Conservation (phyloP, 768 basidiomycete genomes). For the Guyanaporus albipodus region DNA sequence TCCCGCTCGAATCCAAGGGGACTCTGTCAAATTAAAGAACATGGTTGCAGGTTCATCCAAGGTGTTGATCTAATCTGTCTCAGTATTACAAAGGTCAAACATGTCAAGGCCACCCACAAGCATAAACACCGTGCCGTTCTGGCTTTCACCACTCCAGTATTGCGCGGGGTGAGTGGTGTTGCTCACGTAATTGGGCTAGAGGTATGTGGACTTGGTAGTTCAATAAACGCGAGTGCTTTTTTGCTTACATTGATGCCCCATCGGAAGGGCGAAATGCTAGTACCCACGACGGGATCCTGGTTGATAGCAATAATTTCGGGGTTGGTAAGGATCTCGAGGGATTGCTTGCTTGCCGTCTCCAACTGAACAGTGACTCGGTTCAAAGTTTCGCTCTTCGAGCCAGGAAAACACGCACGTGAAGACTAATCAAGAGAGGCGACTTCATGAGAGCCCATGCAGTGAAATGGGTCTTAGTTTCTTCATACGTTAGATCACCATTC, state of each 20-base stretch:
- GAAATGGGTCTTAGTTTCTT: constrained; percentile 67
- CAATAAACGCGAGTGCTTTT: not conserved
- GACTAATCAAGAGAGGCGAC: constrained; percentile 61
- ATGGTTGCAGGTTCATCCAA: constrained; percentile 52
- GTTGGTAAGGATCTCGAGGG: constrained; percentile 56
- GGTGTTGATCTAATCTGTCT: constrained; percentile 49
- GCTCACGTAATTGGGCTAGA: constrained; percentile 36
- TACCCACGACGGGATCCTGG: constrained; percentile 61
- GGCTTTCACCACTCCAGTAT: constrained; percentile 64
- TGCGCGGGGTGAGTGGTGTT: constrained; percentile 55
- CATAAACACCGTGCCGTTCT: constrained; percentile 67
- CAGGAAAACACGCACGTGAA: constrained; percentile 40
- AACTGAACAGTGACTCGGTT: constrained; percentile 34
- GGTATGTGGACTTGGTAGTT: not conserved
- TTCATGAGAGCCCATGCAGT: constrained; percentile 73
- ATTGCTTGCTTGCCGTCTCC: constrained; percentile 45
- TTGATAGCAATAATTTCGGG: constrained; percentile 64
- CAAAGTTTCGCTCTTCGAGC: constrained; percentile 2
- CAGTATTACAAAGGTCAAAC: not conserved
- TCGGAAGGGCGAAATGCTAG: constrained; percentile 60
- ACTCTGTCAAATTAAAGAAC: constrained; percentile 63
- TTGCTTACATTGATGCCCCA: constrained; percentile 61
- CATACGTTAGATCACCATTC: constrained; percentile 56
- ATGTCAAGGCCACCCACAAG: constrained; percentile 37
- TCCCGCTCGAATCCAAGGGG: constrained; percentile 68